Evolutionary conservation across 306 rosid species (phyloP), one percentile per base, ranked within the genome.

Genomic region (Rubus idaeus): DNA sequence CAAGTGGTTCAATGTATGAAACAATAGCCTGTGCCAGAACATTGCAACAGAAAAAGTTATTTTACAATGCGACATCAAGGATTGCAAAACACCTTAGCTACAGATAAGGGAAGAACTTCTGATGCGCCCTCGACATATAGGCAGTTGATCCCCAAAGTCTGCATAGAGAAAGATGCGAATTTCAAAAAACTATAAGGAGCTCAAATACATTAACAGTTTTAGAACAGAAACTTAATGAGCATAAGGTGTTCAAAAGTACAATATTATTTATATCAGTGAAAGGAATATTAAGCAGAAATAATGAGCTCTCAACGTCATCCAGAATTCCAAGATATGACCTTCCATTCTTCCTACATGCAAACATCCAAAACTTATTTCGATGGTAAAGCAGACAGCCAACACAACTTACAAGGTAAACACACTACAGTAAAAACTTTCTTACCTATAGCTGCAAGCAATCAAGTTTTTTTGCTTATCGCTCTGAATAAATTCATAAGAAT

Each of bases 401-500:
- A 21, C 63, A 20, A 5, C 8, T 42, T 42, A 51, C 66, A 78
- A 57, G 66, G 68, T 74, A n/a, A 66, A 50, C 40, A 6, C 37
- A 50, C 4, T 70, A 51, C 45, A 73, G 3, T 45, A 61, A 66
- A 13, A 64, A 62, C 69, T 35, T 78, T 64, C 77, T 23, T 60
- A 94, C 98, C 98, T 89, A 87, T 91, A 91, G 87, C 89, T 81
- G 79, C 97, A 90, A 83, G 88, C 94, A 87, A 94, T 85, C 70
- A 86, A 74, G 74, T 72, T 86, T 42, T 75, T 83, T 69, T 73
- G 73, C 20, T 81, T 75, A 52, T 55, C 37, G 60, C 83, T 88
- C 37, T 71, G 80, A 79, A 90, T 74, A 72, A 94, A 64, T 65
- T 88, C 98, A 86, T 90, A 91, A 69, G 98, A 94, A 77, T 90